phyloP scores from a whole-genome alignment of 345 rosid genomes.

The Dipteronia dyeriana region DNA sequence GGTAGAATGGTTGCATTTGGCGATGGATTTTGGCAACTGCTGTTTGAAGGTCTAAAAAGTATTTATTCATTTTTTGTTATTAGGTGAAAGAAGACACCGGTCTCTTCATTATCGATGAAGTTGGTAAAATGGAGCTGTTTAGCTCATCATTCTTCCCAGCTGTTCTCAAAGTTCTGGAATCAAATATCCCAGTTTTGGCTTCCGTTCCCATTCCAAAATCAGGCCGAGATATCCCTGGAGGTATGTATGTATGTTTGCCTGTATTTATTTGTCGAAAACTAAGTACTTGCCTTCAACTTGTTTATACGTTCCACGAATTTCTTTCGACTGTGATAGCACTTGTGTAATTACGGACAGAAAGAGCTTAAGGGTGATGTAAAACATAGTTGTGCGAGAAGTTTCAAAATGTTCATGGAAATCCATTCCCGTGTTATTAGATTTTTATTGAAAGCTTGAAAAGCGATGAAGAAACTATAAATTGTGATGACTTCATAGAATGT shows the following conservation, averaged over 20 bases:
- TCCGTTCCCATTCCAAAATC: conserved; percentile 59
- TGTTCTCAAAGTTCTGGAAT: conserved; percentile 56
- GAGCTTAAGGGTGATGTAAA: not conserved
- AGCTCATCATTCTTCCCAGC: conserved; percentile 72
- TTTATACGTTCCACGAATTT: not conserved
- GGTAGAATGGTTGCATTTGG: too few relatives aligned
- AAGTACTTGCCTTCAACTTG: not conserved
- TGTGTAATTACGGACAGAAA: not conserved
- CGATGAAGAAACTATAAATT: not conserved
- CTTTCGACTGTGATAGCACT: not conserved
- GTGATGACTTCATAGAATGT: not conserved
- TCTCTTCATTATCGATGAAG: conserved; percentile 72
- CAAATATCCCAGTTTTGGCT: conserved; percentile 58
- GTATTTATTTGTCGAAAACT: not conserved
- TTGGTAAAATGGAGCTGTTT: conserved; percentile 77
- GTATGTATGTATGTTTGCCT: conserved; percentile 26
- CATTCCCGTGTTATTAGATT: not conserved
- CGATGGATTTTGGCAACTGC: too few relatives aligned
- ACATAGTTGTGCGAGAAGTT: not conserved
- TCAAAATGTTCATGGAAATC: not conserved
- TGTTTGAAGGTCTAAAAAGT: not conserved
- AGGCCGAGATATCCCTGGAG: conserved; percentile 64
- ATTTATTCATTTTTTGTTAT: conserved; percentile 8
- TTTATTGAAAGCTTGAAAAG: not conserved
- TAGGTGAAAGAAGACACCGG: conserved; percentile 57